Evolutionary conservation across 2,329 filamentous ascomycete species (phyloP), one percentile per base, ranked within the genome.

Genomic region (Erysiphe neolycopersici): DNA sequence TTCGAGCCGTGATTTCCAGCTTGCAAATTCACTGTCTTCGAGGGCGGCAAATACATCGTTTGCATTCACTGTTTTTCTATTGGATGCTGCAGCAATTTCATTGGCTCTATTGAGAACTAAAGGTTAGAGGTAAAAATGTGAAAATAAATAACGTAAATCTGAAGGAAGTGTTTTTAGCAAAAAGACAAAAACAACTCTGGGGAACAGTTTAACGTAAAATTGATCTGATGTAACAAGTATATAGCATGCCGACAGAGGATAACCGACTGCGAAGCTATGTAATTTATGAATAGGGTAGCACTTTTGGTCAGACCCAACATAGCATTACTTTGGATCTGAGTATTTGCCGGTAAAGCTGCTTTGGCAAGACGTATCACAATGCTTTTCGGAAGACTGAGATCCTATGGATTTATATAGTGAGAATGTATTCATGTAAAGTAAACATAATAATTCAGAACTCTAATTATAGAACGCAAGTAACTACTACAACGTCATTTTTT

Each of bases 221-320:
- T 26, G 6, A 26, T 26, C 22, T 26, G 22, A 26, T 26, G 3
- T 26, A 5, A 26, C 5, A 26, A 26, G 8, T 8, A 26, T 5
- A 26, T 26, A 26, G 22, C 22, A 26, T 26, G 22, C 12, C 2
- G n/a, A 33, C n/a, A 14, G 10, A 26, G 30, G 36, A 26, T 30
- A 30, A 66, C 76, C 44, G 67, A 87, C 80, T 75, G 70, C 47
- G 72, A 69, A 38, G 79, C 76, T 30, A 89, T 64, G 58, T 85
- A 81, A 60, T 73, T 87, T 52, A 89, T 77, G 54, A 89, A 89
- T 0, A 89, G 75, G 1, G 79, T 85, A 8, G 81, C 77, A 59
- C 78, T 79, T 61, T 85, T 85, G 50, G 72, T 78, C 62, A 89
- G 68, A 10, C 80, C 81, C 43, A 82, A 61, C 44, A 85, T 70